Evolutionary conservation across 129 eudicot species (phyloP).

Genomic region (Tagetes erecta): DNA sequence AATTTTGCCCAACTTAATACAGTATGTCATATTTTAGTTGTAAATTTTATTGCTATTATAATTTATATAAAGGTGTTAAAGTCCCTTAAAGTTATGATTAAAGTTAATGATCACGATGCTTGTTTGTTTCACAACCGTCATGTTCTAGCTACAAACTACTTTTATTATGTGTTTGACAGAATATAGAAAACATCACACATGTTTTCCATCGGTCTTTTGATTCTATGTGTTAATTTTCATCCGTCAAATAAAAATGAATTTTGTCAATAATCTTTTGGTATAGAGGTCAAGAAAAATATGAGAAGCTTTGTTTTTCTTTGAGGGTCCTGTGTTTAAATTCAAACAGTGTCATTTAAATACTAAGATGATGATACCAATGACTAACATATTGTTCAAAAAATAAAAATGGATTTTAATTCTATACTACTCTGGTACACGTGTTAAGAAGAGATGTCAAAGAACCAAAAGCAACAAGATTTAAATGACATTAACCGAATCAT

Average conservation of each 20-base stretch:
- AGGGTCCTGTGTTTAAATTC: too few relatives aligned
- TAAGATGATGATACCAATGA: too few relatives aligned
- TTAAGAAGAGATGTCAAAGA: not conserved
- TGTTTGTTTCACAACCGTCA: not conserved
- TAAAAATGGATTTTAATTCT: too few relatives aligned
- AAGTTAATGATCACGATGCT: not conserved
- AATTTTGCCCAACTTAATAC: too few relatives aligned
- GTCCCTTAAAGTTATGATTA: not conserved
- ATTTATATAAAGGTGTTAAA: too few relatives aligned
- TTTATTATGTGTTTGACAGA: not conserved
- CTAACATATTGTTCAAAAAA: too few relatives aligned
- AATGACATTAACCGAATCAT: constrained; percentile 20
- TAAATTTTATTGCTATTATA: too few relatives aligned
- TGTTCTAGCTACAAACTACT: not conserved
- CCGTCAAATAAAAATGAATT: too few relatives aligned
- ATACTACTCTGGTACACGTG: not conserved
- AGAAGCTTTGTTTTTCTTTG: too few relatives aligned
- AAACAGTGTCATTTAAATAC: too few relatives aligned
- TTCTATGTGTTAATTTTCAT: not conserved
- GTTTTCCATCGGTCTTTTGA: not conserved
- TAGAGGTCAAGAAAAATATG: too few relatives aligned
- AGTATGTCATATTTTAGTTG: not conserved
- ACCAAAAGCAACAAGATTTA: constrained; percentile 14
- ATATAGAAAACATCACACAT: not conserved
- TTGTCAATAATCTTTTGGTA: too few relatives aligned